Evolutionary conservation across 805 yeast species (phyloP), one percentile per base, ranked within the genome.

Genomic region (Yarrowia sp.): DNA sequence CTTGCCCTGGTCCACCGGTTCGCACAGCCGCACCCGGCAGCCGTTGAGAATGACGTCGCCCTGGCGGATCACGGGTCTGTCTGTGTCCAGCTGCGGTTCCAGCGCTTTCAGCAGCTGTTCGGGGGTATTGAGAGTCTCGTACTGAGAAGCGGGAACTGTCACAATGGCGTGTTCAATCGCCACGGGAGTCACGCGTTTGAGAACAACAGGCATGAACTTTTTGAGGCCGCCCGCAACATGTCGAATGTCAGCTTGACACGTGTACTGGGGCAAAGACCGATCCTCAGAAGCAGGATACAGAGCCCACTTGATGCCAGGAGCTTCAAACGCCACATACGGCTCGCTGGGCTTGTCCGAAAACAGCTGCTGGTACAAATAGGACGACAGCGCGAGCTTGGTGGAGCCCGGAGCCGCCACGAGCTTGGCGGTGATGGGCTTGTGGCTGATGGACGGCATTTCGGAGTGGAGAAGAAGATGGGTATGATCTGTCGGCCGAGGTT

Each of bases 1-100:
- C 8, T 75, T 71, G 0, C 97, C 97, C 74, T 90, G 96, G 49
- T 83, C 85, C 2, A 85, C 81, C 0, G 96, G 96, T 71, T 90
- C 96, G 74, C 92, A 85, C 30, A 87, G 81, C 3, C 84, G 72
- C 2, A 91, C 82, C 8, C 73, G 72, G 20, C 89, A 89, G 70
- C 85, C 72, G 5, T 74, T 75, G 19, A 84, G 76, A 2, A 84
- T 76, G 9, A 72, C 63, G 69, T 83, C 85, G 30, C 83, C 84
- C 55, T 80, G 82, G 38, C 80, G 76, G 30, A 79, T 76, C 14
- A 80, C 74, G 2, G 75, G 72, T 1, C 72, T 80, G 72, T 36
- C 73, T 73, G 33, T 77, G 61, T 69, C 78, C 17, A 61, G 55
- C 17, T 76, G 44, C 78, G 47, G 47, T 13, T 53, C 66, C 24